Base-by-base conservation (phyloP, 129 eudicot genomes). In the Artemisia argyi region DNA sequence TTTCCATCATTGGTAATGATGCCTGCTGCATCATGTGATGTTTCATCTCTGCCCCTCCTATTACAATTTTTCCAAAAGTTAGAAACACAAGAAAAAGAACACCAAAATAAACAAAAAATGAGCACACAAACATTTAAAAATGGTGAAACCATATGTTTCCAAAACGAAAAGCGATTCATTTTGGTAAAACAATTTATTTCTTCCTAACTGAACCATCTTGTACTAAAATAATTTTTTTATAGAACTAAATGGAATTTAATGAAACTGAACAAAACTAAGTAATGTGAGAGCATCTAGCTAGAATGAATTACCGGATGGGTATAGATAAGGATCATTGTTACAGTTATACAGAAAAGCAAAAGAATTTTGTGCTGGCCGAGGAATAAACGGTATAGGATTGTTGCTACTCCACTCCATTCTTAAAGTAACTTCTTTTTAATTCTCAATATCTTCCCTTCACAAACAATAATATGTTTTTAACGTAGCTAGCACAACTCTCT, bases 331-430 rank as follows among this genome's bases (percentile, higher is more conserved):
- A 66, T 87, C 87, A 59, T 72, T 78, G 82, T 87, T 84, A 70
- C 74, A 76, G 77, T 76, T 81, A 72, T 87, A 85, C 68, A 90
- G 86, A 68, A 86, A 85, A 84, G 83, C 80, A 47, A 90, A 83
- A 59, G 97, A 87, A 69, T 49, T 72, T 19, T 82, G 81, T 6
- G 82, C 74, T 1, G 88, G 84, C 39, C 88, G 72, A 57, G 85
- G 77, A 70, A 74, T 57, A 51, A 77, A 78, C 15, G 91, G 84
- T 44, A 83, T 53, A 2, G 64, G 67, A 72, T 79, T 83, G 69
- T 63, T 44, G 28, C 82, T 84, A 81, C 80, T 87, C 91, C 91
- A 90, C 47, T 90, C 97, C 97, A 90, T 90, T 70, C 12, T 46
- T 1, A 14, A 6, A 14, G 18, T 13, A 58, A 19, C 35, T 68